phyloP scores from a whole-genome alignment of 352 stramenopile genomes.

The Phytophthora megakarya region DNA sequence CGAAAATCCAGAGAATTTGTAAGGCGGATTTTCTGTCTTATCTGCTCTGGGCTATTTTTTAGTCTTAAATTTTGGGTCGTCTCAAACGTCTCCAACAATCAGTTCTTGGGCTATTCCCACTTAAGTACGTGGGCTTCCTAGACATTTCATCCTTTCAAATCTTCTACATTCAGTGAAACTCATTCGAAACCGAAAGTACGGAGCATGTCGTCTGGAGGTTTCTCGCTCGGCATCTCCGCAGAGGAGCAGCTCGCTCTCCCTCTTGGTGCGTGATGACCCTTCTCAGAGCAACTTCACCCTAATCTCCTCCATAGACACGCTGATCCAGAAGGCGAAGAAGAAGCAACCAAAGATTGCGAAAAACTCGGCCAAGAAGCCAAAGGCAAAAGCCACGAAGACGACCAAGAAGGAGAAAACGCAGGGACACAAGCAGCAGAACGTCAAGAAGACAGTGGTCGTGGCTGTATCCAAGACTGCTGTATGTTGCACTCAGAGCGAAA shows the following conservation, averaged over 20 bases:
- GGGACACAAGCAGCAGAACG: slow-evolving; percentile 59
- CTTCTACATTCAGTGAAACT: slow-evolving; percentile 9
- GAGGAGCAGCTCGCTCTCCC: slow-evolving; percentile 63
- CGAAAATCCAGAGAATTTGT: too few relatives aligned
- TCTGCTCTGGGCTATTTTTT: too few relatives aligned
- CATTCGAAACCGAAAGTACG: background rate
- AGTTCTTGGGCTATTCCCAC: background rate
- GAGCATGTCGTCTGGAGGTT: slow-evolving; percentile 28
- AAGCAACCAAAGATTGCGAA: slow-evolving; percentile 31
- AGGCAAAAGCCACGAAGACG: slow-evolving; percentile 18
- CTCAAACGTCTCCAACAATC: too few relatives aligned
- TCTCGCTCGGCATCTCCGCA: slow-evolving; percentile 55
- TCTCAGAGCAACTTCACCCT: background rate
- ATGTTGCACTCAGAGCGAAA: slow-evolving; percentile 16
- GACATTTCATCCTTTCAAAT: background rate
- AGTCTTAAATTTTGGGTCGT: too few relatives aligned
- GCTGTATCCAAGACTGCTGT: slow-evolving; percentile 68
- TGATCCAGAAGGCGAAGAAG: slow-evolving; percentile 53
- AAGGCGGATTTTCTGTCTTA: too few relatives aligned
- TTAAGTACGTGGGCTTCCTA: slow-evolving; percentile 1
- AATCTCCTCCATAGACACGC: slow-evolving; percentile 32
- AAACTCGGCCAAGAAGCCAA: slow-evolving; percentile 15
- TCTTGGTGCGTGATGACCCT: slow-evolving; percentile 42
- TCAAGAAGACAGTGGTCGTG: slow-evolving; percentile 79
- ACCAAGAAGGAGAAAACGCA: slow-evolving; percentile 34